Evolutionary conservation across 179 eudicot genomes (phyloP).

Genomic region (Pouteria campechiana): DNA sequence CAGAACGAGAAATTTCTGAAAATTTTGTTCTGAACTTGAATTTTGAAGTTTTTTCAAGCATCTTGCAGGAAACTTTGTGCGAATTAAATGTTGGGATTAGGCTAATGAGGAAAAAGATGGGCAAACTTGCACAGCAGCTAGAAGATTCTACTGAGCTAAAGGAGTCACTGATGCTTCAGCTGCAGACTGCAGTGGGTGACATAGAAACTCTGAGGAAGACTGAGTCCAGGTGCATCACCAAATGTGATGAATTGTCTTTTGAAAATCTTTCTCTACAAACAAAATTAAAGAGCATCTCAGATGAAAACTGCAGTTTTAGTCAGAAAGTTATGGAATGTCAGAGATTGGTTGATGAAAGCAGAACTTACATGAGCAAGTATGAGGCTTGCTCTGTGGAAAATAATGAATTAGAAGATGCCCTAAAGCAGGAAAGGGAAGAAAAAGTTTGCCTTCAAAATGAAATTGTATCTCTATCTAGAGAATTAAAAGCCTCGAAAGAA

Average conservation of each 20-base stretch:
- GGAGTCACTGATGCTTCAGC: slow-evolving; percentile 32
- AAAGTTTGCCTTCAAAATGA: slow-evolving; percentile 33
- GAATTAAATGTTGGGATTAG: slow-evolving; percentile 34
- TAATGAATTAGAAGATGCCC: slow-evolving; percentile 23
- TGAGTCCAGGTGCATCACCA: slow-evolving; percentile 24
- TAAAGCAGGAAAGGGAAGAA: slow-evolving; percentile 29
- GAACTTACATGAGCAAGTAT: slow-evolving; percentile 34
- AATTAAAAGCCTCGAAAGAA: no score
- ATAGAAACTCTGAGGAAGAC: slow-evolving; percentile 28
- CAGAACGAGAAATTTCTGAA: slow-evolving; percentile 61
- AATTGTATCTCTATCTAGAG: slow-evolving; percentile 29
- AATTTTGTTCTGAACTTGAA: slow-evolving; percentile 40
- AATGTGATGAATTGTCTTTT: slow-evolving; percentile 35
- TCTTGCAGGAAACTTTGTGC: slow-evolving; percentile 40
- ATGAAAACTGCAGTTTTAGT: slow-evolving; percentile 36
- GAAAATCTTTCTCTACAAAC: slow-evolving; percentile 48
- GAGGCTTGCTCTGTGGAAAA: slow-evolving; percentile 51
- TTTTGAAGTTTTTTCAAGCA: slow-evolving; percentile 60
- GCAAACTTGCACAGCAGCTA: slow-evolving; percentile 42
- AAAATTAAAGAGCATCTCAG: slow-evolving; percentile 29
- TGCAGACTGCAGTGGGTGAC: slow-evolving; percentile 47
- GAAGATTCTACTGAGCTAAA: slow-evolving; percentile 37
- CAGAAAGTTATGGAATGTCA: slow-evolving; percentile 47
- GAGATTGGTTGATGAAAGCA: slow-evolving; percentile 26
- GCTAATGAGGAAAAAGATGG: slow-evolving; percentile 22